Evolutionary conservation across 177 flowering plant genomes (phyloP).

Genomic region (Vitis hybrid): DNA sequence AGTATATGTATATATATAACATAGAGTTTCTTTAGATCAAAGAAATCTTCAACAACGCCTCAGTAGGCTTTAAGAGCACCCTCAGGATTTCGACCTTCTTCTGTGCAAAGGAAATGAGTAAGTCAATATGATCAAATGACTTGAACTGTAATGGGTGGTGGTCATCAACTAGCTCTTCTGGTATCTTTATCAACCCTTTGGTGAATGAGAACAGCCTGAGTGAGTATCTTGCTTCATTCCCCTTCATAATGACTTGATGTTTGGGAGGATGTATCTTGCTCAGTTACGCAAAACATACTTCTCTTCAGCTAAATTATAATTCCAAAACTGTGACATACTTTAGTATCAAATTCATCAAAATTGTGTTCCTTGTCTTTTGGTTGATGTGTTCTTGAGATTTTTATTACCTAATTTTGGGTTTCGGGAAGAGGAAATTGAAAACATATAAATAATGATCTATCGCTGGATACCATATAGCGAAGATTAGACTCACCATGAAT

Average conservation of each 20-base stretch:
- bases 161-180: conserved; percentile 26
- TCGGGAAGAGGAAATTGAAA: too few species aligned
- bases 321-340: too few species aligned
- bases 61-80: conserved; percentile 18
- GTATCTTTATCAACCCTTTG: conserved; percentile 5
- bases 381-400: too few species aligned
- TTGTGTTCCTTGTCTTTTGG: too few species aligned
- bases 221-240: conserved; percentile 15
- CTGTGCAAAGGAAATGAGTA: conserved; percentile 3
- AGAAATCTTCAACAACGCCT: conserved; percentile 8
- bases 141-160: conserved; percentile 18
- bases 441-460: too few species aligned
- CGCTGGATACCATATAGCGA: too few species aligned
- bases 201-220: conserved; percentile 21
- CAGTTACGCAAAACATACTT: background rate
- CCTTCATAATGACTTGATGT: conserved; percentile 24
- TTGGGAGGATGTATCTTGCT: conserved; percentile 20
- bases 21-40: background rate
- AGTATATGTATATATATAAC: background rate
- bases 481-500: conserved; percentile 16
- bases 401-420: too few species aligned
- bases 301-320: too few species aligned
- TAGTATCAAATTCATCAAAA: too few species aligned
- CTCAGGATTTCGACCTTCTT: conserved; percentile 3
- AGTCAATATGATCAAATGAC: conserved; percentile 22